Evolutionary conservation across 805 yeast genomes (phyloP), one percentile per base, ranked within the genome.

Genomic region (Candida vaughaniae): DNA sequence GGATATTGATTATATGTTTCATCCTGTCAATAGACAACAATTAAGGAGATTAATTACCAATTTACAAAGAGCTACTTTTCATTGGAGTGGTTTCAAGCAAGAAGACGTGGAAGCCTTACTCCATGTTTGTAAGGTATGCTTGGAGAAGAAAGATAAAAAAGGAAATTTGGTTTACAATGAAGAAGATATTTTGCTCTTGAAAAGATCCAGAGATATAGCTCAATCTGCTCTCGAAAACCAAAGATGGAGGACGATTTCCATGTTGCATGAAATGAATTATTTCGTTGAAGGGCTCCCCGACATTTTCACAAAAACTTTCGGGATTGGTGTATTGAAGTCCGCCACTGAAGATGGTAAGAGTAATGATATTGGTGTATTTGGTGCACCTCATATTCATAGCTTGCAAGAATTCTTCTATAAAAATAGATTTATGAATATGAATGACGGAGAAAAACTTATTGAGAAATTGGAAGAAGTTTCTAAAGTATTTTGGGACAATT

Each of bases 41-140:
- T 55, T 82, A 25, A 60, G 81, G 41, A 56, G 81, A 33, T 64
- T 82, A 45, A 71, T 82, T 9, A 70, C 75, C 3, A 82, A 82
- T 49, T 52, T 82, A 19, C 85, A 78, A 53, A 66, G 82, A 40
- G 78, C 84, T 1, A 79, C 89, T 0, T 81, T 82, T 52, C 79
- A 78, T 48, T 82, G 90, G 90, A 78, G 86, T 1, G 89, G 88
- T 0, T 82, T 82, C 51, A 67, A 81, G 9, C 66, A 69, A 17
- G 67, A 65, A 28, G 88, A 82, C 56, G 64, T 82, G 19, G 75
- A 75, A 33, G 63, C 71, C 16, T 62, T 82, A 55, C 52, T 75
- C 2, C 58, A 61, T 16, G 71, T 82, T 19, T 72, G 82, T 33
- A 58, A 64, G 11, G 55, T 58, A 16, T 70, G 78, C 5, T 41